phyloP scores from a whole-genome alignment of 208 protist species.

The Trypanosoma platydactyli region DNA sequence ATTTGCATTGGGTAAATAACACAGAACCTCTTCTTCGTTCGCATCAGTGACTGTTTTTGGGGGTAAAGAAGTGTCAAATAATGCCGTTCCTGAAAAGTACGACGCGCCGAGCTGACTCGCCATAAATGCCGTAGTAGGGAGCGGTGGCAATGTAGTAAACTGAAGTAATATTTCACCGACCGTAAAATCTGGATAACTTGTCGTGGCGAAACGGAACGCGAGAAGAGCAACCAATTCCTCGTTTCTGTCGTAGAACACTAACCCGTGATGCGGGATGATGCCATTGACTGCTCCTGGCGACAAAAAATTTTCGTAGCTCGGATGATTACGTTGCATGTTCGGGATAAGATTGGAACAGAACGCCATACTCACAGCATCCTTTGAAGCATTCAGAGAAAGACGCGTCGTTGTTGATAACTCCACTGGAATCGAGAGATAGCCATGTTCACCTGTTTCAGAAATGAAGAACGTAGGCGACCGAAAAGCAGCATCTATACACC shows the following conservation, averaged over 20 bases:
- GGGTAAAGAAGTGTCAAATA: conserved; percentile 12
- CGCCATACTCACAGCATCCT: conserved; percentile 37
- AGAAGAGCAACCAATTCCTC: conserved; percentile 47
- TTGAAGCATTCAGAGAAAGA: conserved; percentile 33
- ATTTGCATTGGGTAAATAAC: neutral
- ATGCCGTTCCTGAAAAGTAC: conserved; percentile 35
- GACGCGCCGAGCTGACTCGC: conserved; percentile 33
- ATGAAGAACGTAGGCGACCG: conserved; percentile 72
- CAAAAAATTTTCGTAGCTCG: conserved; percentile 1
- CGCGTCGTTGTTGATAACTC: conserved; percentile 22
- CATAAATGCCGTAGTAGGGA: conserved; percentile 13
- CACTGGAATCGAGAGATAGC: conserved; percentile 48
- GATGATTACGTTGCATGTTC: conserved; percentile 65
- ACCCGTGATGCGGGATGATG: conserved; percentile 70
- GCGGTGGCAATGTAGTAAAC: conserved; percentile 20
- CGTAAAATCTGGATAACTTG: conserved; percentile 29
- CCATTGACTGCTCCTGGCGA: neutral
- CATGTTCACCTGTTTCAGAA: conserved; percentile 58
- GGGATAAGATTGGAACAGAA: conserved; percentile 70
- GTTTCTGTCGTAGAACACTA: conserved; percentile 62
- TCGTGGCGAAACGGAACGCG: conserved; percentile 40
- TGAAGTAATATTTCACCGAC: conserved; percentile 39
- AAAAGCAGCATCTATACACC: conserved; percentile 51
- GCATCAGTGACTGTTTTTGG: neutral
- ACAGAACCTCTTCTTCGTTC: conserved; percentile 1